Base-by-base conservation (phyloP, 441 rosid species). In the Erodium trifolium region DNA sequence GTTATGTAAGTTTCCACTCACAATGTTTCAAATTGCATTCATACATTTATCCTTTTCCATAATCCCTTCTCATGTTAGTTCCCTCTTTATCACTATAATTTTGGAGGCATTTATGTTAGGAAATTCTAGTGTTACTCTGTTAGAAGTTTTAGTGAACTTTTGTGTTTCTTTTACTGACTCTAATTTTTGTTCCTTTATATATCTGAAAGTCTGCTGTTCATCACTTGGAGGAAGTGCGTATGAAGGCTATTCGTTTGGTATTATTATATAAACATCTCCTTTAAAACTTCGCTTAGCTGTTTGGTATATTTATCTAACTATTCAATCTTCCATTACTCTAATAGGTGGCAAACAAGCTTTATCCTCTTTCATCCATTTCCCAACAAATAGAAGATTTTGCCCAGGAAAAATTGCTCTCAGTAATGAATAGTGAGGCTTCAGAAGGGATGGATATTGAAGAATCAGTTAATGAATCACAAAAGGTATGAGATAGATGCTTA, bases 221-320 rank as follows among this genome's bases (percentile, higher is more conserved):
- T 84, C 86, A 80, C 76, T 80, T 73, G 84, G 99, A 92, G 85
- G 99, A 92, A 82, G 95, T 92, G 70, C 97, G 98, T 71, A 90
- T 89, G 99, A 95, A 90, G 87, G 99, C 99, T 63, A 91, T 90
- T 70, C 96, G 98, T 66, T 82, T 95, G 96, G 99, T 95, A 87
- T 49, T 41, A 41, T 65, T 60, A 34, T 76, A 49, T 47, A 39
- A 68, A 72, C 74, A 69, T 68, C 76, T 67, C 77, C 71, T 45
- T 60, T 34, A 67, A 78, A 63, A 71, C 53, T 71, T 37, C 47
- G 29, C 55, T 69, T 68, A 72, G 63, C 66, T 67, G 65, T 71
- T 71, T 74, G 41, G 35, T 76, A 47, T 64, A 39, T 7, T 67
- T 49, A 3, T 75, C 34, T 67, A 74, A 71, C 60, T 63, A 73